Evolutionary conservation across 805 yeast genomes (phyloP).

Genomic region (Candida ascalaphidarum): DNA sequence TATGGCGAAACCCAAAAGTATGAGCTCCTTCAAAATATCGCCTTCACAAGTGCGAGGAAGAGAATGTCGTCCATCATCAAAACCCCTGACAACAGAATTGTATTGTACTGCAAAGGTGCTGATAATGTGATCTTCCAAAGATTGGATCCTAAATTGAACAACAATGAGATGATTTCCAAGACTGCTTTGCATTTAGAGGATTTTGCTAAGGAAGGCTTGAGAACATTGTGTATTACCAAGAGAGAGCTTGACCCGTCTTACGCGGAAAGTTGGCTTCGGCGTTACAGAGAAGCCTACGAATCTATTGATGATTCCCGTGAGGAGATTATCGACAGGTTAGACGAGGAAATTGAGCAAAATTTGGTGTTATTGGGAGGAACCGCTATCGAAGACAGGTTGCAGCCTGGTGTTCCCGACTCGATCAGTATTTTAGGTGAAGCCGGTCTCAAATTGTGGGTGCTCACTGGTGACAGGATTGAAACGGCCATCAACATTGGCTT

Average conservation of each 20-base stretch:
- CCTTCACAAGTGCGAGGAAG: conserved; percentile 65
- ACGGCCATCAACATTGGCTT: conserved; percentile 85
- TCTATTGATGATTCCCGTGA: conserved; percentile 52
- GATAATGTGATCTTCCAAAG: conserved; percentile 55
- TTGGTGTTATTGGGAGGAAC: conserved; percentile 70
- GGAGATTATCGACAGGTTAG: conserved; percentile 41
- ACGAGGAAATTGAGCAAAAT: conserved; percentile 57
- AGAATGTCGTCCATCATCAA: conserved; percentile 70
- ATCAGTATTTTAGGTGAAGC: conserved; percentile 63
- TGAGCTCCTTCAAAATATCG: conserved; percentile 46
- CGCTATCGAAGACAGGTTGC: conserved; percentile 79
- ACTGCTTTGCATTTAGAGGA: conserved; percentile 61
- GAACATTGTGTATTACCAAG: conserved; percentile 68
- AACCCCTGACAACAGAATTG: conserved; percentile 29
- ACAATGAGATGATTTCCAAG: conserved; percentile 37
- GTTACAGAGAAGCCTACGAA: conserved; percentile 51
- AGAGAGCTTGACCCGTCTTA: conserved; percentile 35
- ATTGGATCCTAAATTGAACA: conserved; percentile 30
- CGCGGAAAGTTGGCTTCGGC: conserved; percentile 46
- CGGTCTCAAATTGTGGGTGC: conserved; percentile 79
- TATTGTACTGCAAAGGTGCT: conserved; percentile 64
- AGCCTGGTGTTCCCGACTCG: conserved; percentile 82
- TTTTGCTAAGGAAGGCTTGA: conserved; percentile 68
- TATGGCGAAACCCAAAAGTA: conserved; percentile 39
- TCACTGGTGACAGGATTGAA: conserved; percentile 86